A percentile compares a stretch with the other conserved stretches of the same genome.
Evolutionary conservation across 2,329 filamentous ascomycete genomes (phyloP).

Genomic region (Colletotrichum noveboracense): DNA sequence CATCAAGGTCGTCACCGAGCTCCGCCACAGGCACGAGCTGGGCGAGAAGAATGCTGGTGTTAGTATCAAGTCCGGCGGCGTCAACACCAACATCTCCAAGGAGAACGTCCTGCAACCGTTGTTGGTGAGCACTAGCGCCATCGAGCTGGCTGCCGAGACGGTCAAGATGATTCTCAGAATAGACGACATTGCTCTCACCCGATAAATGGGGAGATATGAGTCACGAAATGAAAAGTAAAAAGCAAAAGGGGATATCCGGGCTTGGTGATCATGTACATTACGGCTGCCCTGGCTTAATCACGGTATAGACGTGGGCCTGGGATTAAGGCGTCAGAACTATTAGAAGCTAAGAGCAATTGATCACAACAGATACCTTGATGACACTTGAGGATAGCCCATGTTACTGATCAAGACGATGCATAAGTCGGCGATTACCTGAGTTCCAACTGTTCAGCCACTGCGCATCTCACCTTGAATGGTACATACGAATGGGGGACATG

Average conservation of each 20-base stretch:
- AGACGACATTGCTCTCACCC: conserved; percentile 69
- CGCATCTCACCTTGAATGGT: neutral
- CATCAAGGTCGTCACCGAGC: conserved; percentile 97
- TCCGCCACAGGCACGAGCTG: conserved; percentile 91
- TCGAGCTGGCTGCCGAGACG: conserved; percentile 96
- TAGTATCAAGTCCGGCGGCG: conserved; percentile 96
- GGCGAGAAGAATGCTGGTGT: conserved; percentile 96
- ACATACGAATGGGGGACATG: neutral
- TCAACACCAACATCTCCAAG: conserved; percentile 95
- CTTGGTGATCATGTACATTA: conserved; percentile 21
- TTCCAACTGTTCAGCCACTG: neutral
- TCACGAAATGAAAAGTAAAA: conserved; percentile 18
- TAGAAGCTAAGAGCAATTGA: conserved; percentile 23
- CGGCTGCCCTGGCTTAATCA: conserved; percentile 18
- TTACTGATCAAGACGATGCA: neutral
- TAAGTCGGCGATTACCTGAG: neutral
- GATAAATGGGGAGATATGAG: conserved; percentile 39
- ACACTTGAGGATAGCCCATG: neutral
- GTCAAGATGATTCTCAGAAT: conserved; percentile 89
- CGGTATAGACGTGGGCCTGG: conserved; percentile 20
- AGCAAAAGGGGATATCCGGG: conserved; percentile 17
- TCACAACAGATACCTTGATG: conserved; percentile 22
- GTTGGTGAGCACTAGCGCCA: conserved; percentile 94
- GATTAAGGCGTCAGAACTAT: conserved; percentile 19
- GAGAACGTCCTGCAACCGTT: conserved; percentile 97